Evolutionary conservation across 306 rosid genomes (phyloP), one percentile per base, ranked within the genome.

Genomic region (Pyrus communis): DNA sequence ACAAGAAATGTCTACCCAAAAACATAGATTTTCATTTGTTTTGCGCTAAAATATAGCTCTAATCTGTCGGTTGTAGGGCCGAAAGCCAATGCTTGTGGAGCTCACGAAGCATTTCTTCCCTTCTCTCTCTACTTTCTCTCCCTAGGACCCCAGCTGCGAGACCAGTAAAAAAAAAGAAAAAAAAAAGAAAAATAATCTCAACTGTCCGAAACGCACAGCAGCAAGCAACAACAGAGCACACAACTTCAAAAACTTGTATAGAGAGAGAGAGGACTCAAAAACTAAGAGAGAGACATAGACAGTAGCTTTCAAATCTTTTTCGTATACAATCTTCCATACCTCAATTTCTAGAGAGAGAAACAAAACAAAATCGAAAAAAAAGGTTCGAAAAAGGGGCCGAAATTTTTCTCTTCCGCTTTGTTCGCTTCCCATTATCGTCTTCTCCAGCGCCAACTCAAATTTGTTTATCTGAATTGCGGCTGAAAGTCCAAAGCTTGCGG

Each of bases 21-120:
- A 67, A 75, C 78, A 49, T 38, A 3, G 28, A 35, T 57, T 35
- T 25, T 57, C 31, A 54, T 52, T 71, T 35, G 10, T 52, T 3
- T 25, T 21, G 18, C 31, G 40, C 82, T 59, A 69, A 66, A 70
- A 28, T 7, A 61, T 40, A 79, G 57, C 73, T 33, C 81, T 43
- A 69, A 55, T 79, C 35, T 79, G 78, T 88, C 80, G 79, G 81
- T 42, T 70, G 79, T 65, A 51, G 87, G 82, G 81, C 75, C 33
- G 30, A 83, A 78, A 78, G 73, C 84, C 87, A 64, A 30, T 66
- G 81, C 81, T 76, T 76, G 85, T 74, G 97, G 90, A 90, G 78
- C 82, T 80, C 97, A 86, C 95, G 93, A 86, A 75, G 86, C 75
- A 27, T 7, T 28, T 58, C 63, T 2, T 3, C 10, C 83, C 71